Conservation (phyloP, 768 basidiomycete species). For the Hygrophoropsis aurantiaca region DNA sequence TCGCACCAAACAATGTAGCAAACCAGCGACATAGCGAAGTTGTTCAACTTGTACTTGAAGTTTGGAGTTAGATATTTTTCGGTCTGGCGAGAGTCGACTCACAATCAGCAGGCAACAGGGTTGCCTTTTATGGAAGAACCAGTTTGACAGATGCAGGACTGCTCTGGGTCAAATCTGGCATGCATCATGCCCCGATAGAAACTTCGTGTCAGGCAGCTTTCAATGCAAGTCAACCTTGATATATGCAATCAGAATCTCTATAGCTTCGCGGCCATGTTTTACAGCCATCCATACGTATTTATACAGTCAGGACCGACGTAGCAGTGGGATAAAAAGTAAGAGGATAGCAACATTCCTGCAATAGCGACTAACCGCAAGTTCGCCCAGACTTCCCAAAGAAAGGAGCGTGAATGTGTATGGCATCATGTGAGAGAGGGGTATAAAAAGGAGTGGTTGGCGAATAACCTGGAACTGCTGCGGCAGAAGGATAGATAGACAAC, state of each 20-base stretch:
- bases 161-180: too few relatives aligned
- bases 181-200: too few relatives aligned
- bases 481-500: constrained; percentile 32
- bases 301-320: constrained; percentile 34
- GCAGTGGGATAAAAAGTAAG: constrained; percentile 28
- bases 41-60: too few relatives aligned
- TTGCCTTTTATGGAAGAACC: too few relatives aligned
- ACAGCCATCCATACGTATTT: constrained; percentile 40
- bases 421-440: constrained; percentile 25
- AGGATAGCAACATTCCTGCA: constrained; percentile 33
- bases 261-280: constrained; percentile 33
- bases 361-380: constrained; percentile 20
- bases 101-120: too few relatives aligned
- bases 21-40: too few relatives aligned
- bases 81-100: too few relatives aligned
- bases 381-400: constrained; percentile 17
- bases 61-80: too few relatives aligned
- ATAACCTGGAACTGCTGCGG: constrained; percentile 21
- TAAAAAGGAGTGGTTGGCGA: constrained; percentile 28
- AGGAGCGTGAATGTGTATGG: constrained; percentile 19
- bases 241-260: constrained; percentile 26
- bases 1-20: too few relatives aligned
- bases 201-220: too few relatives aligned
- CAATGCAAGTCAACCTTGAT: too few relatives aligned
- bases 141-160: too few relatives aligned